Base-by-base conservation (phyloP, 2,329 filamentous ascomycete species). In the Tolypocladium amazonense region DNA sequence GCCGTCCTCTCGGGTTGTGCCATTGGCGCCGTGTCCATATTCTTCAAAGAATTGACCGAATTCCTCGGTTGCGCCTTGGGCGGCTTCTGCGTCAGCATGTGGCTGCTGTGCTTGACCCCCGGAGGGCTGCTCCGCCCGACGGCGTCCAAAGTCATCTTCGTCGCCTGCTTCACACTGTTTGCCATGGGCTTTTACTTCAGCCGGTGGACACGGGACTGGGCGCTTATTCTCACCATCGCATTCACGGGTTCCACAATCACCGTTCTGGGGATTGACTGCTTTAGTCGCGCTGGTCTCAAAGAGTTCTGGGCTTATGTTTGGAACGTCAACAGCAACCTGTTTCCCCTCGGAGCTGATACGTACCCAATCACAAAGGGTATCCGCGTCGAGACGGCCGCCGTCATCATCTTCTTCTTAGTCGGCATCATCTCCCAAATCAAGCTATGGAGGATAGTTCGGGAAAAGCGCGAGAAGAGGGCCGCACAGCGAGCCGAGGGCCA, bases 281-380 rank as follows among this genome's bases (percentile, higher is more conserved):
- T 93, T 67, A 93, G 87, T 67, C 81, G 86, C 63, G 91, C 92
- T n/a, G 93, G 93, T 0, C 77, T 96, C 66, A 97, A 96, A 72
- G 93, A 97, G 71, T 97, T 97, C 66, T 97, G 93, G 93, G 82
- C 90, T 7, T 97, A 95, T 71, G 80, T 96, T 43, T 97, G 93
- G 93, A 77, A 77, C 54, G 74, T 97, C 45, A 97, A 97, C 71
- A 78, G 85, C 50, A 80, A 88, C 57, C 77, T 92, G 0, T 97
- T 97, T 67, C 92, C 92, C 0, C 75, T 91, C 2, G 82, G 84
- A 43, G 88, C 88, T 1, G 79, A 80, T 56, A 91, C 89, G 0
- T 97, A 96, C 70, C 93, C 93, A 0, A 76, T 96, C 15, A 97
- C 91, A 0, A 88, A 87, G 66, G 90, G 90, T 2, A 94, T 97